Evolutionary conservation across 192 early-diverging fungal genomes (phyloP).

Genomic region (Linnemannia elongata): DNA sequence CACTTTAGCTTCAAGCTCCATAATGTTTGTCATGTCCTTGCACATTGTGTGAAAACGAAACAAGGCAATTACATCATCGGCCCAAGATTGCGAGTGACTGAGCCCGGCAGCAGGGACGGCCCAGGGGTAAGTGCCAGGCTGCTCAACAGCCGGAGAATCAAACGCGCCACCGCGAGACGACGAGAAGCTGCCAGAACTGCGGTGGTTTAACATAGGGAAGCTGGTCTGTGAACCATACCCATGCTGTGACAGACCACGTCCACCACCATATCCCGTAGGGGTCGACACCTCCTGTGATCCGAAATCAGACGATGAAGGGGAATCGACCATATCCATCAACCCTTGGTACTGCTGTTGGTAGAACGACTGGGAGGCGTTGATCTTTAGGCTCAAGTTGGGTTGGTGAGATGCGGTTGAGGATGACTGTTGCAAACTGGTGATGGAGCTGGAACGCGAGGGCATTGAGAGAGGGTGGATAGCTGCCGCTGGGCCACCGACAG

Average conservation of each 20-base stretch:
- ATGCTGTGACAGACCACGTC: slow-evolving; percentile 27
- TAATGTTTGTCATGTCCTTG: neutral
- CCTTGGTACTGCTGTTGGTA: slow-evolving; percentile 50
- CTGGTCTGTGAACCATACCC: slow-evolving; percentile 16
- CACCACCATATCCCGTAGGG: neutral
- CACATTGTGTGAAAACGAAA: too few species aligned
- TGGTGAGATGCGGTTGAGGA: neutral
- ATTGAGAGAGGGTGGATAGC: slow-evolving; percentile 10
- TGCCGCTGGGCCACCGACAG: neutral
- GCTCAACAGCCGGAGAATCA: slow-evolving; percentile 50
- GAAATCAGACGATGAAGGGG: slow-evolving; percentile 32
- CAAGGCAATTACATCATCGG: slow-evolving; percentile 33
- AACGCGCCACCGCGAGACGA: slow-evolving; percentile 16
- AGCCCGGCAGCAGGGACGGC: slow-evolving; percentile 6
- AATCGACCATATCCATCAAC: slow-evolving; percentile 50
- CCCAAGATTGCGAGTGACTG: slow-evolving; percentile 45
- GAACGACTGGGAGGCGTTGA: slow-evolving; percentile 16
- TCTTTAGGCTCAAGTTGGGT: slow-evolving; percentile 19
- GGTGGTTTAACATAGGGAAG: slow-evolving; percentile 30
- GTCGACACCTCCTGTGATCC: slow-evolving; percentile 3
- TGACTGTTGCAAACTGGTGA: slow-evolving; percentile 30
- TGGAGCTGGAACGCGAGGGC: slow-evolving; percentile 36
- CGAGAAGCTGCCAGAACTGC: slow-evolving; percentile 41
- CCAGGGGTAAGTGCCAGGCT: slow-evolving; percentile 43
- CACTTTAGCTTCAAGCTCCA: neutral